Evolutionary conservation across 345 rosid genomes (phyloP).

Genomic region (Pistacia atlantica): DNA sequence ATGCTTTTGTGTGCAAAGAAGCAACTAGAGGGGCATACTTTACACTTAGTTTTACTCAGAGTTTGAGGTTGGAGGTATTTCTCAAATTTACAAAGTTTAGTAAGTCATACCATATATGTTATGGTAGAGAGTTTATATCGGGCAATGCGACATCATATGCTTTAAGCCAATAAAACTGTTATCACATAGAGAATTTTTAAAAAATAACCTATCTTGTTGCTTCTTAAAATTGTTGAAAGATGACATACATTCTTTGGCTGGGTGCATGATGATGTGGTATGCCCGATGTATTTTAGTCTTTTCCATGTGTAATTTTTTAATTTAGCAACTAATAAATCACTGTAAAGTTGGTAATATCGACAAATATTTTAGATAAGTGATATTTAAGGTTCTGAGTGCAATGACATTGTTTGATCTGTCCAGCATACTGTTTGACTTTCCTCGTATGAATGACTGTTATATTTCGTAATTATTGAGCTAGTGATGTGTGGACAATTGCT

Average conservation of each 20-base stretch:
- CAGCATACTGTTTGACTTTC: not conserved
- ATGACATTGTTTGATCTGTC: not conserved
- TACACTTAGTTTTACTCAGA: not conserved
- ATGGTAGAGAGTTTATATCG: no score
- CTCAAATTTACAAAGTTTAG: not conserved
- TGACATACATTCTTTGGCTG: no score
- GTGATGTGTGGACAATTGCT: not conserved
- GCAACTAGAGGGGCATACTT: not conserved
- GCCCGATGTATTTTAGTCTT: no score
- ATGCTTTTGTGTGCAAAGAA: not conserved
- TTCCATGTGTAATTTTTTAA: not conserved
- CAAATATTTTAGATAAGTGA: not conserved
- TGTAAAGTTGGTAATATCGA: not conserved
- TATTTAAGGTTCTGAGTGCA: not conserved
- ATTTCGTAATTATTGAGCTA: not conserved
- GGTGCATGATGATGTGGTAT: no score
- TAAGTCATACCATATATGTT: not conserved
- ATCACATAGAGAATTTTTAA: no score
- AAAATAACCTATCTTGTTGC: no score
- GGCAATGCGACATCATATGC: no score
- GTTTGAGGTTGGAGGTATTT: not conserved
- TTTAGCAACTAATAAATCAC: not conserved
- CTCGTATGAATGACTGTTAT: not conserved
- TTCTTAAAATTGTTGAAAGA: no score
- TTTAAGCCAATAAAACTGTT: no score